A percentile compares a stretch with the other conserved stretches of the same genome.
Conservation (phyloP, 768 basidiomycete species). For the Collybiopsis confluens region DNA sequence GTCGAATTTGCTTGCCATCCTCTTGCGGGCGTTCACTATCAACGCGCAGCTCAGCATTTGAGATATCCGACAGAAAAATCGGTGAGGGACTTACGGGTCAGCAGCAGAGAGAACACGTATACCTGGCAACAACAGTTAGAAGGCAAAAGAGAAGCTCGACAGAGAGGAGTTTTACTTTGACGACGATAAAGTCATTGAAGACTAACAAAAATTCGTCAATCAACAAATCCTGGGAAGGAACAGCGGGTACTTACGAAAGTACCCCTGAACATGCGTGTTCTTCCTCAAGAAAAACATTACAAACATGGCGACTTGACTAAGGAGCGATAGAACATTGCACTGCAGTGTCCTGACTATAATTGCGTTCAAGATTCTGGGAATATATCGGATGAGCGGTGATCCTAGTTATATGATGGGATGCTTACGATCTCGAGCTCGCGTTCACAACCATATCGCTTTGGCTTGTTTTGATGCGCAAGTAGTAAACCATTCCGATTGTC, state of each 20-base stretch:
- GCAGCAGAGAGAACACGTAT: conserved; percentile 5
- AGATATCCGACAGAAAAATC: not conserved
- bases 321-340: not conserved
- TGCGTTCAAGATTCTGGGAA: not conserved
- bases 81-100: not conserved
- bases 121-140: not conserved
- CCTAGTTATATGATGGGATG: not conserved
- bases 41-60: not conserved
- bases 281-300: conserved; percentile 4
- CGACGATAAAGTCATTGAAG: conserved; percentile 7
- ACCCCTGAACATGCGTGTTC: not conserved
- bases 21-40: conserved; percentile 6
- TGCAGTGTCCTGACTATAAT: conserved; percentile 4
- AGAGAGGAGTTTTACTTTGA: not conserved
- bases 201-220: not conserved
- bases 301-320: conserved; percentile 6
- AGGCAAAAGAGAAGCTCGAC: not conserved
- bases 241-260: conserved; percentile 1
- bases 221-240: not conserved
- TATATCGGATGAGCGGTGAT: not conserved
- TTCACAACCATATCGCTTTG: not conserved
- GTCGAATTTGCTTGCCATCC: conserved; percentile 3
- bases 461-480: conserved; percentile 3
- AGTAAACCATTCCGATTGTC: conserved; percentile 5
- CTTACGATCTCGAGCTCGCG: conserved; percentile 4